phyloP scores from a whole-genome alignment of 768 basidiomycete species.

The Rhizopogon rudus region DNA sequence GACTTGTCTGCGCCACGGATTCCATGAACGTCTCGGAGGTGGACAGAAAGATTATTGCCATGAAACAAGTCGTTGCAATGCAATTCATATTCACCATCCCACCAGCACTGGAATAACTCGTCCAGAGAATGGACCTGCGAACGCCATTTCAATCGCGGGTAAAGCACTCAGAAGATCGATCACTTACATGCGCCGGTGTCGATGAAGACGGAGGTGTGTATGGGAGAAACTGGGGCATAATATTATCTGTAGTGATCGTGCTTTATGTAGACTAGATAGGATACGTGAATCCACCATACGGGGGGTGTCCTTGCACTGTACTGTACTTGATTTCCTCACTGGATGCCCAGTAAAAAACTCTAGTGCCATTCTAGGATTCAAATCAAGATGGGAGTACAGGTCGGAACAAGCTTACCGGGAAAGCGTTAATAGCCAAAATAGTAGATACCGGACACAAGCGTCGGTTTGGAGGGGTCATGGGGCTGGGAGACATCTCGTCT shows the following conservation, averaged over 20 bases:
- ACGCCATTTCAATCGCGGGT: not conserved
- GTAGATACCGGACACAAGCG: slow-evolving; percentile 23
- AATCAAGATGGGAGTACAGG: slow-evolving; percentile 12
- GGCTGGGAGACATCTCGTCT: slow-evolving; percentile 5
- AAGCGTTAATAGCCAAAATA: slow-evolving; percentile 77
- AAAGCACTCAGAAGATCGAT: not conserved
- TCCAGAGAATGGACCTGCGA: not conserved
- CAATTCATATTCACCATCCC: not conserved
- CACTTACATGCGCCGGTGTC: not conserved
- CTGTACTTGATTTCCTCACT: slow-evolving; percentile 55
- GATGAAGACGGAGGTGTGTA: too few relatives aligned
- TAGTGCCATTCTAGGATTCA: slow-evolving; percentile 51
- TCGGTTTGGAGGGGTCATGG: slow-evolving; percentile 11
- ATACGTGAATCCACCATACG: slow-evolving; percentile 52
- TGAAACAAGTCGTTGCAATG: not conserved
- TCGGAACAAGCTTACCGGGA: slow-evolving; percentile 41
- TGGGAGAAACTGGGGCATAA: too few relatives aligned
- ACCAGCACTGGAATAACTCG: not conserved
- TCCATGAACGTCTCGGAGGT: not conserved
- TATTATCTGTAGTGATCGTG: too few relatives aligned
- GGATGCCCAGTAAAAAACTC: slow-evolving; percentile 63
- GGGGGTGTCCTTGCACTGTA: slow-evolving; percentile 45
- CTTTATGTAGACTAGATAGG: not conserved
- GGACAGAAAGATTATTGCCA: not conserved
- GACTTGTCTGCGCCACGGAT: not conserved